These are phyloP conservation scores for Gossypium raimondii DNA, from an alignment of 345 rosid genomes.

Conservation along the genomic window DNA sequence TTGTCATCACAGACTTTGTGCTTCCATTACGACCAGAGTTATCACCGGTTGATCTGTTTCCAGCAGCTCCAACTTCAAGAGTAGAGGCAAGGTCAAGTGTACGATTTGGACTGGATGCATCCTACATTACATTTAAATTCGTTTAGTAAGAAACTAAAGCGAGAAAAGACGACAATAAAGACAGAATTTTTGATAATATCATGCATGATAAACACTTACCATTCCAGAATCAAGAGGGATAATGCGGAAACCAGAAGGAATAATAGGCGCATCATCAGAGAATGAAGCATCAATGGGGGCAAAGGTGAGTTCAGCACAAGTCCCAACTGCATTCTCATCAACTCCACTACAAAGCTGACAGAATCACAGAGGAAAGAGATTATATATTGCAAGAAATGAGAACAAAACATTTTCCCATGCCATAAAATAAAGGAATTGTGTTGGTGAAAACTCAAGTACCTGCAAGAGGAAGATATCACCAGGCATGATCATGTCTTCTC, in stretches of 20 bases:
- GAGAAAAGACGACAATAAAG: background rate
- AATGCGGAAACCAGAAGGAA: slow-evolving; percentile 95
- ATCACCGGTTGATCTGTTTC: slow-evolving; percentile 58
- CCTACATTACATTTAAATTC: slow-evolving; percentile 36
- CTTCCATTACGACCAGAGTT: slow-evolving; percentile 44
- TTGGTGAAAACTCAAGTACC: slow-evolving; percentile 39
- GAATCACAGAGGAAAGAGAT: background rate
- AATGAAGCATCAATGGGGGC: slow-evolving; percentile 98
- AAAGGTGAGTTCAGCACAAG: slow-evolving; percentile 84
- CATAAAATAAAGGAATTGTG: background rate
- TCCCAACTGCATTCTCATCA: slow-evolving; percentile 78
- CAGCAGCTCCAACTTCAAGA: slow-evolving; percentile 65
- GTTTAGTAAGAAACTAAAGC: background rate
- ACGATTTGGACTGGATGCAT: slow-evolving; percentile 79
- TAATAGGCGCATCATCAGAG: slow-evolving; percentile 92
- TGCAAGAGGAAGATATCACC: slow-evolving; percentile 90
- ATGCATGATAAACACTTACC: slow-evolving; percentile 32
- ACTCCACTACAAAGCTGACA: slow-evolving; percentile 87
- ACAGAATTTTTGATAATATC: slow-evolving; percentile 14
- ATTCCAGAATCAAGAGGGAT: slow-evolving; percentile 79
- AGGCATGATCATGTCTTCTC: slow-evolving; percentile 83
- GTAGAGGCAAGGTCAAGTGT: slow-evolving; percentile 94
- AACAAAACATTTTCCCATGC: background rate
- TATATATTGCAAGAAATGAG: background rate
- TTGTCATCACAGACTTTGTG: slow-evolving; percentile 88